These are phyloP conservation scores for Ophiobolus disseminans DNA, from an alignment of 2,329 filamentous ascomycete genomes.

Conservation along the genomic window DNA sequence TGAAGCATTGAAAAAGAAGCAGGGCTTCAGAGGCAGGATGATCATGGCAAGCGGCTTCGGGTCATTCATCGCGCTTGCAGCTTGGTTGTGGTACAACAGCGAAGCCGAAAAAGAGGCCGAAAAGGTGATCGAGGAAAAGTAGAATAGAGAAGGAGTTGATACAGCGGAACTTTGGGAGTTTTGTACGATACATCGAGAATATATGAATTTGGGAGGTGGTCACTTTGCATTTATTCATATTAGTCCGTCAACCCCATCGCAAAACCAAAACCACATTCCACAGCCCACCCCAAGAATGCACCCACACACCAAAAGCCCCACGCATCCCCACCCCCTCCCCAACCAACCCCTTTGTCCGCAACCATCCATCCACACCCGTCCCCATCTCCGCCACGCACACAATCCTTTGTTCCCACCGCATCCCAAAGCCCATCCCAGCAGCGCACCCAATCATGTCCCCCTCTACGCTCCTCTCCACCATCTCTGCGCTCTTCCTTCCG, in stretches of 20 bases:
- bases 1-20: slow-evolving; percentile 56
- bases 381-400: background rate
- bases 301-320: background rate
- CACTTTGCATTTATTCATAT: too few species aligned
- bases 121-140: slow-evolving; percentile 9
- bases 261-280: background rate
- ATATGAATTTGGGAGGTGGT: too few species aligned
- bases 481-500: background rate
- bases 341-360: background rate
- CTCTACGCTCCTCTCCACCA: background rate
- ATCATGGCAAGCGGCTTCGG: slow-evolving; percentile 58
- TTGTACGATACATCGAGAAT: background rate
- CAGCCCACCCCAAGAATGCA: background rate
- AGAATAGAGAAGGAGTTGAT: too few species aligned
- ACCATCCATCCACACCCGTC: background rate
- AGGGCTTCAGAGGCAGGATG: slow-evolving; percentile 56
- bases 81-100: slow-evolving; percentile 34
- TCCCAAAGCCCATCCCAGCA: background rate
- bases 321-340: background rate
- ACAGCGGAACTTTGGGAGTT: too few species aligned
- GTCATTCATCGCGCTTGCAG: slow-evolving; percentile 52
- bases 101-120: slow-evolving; percentile 17
- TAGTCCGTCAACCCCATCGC: too few species aligned
- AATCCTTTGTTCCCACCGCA: background rate
- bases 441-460: background rate